These are phyloP conservation scores for Mucor velutinosus DNA, from an alignment of 371 early-diverging fungal genomes.

Conservation along the genomic window DNA sequence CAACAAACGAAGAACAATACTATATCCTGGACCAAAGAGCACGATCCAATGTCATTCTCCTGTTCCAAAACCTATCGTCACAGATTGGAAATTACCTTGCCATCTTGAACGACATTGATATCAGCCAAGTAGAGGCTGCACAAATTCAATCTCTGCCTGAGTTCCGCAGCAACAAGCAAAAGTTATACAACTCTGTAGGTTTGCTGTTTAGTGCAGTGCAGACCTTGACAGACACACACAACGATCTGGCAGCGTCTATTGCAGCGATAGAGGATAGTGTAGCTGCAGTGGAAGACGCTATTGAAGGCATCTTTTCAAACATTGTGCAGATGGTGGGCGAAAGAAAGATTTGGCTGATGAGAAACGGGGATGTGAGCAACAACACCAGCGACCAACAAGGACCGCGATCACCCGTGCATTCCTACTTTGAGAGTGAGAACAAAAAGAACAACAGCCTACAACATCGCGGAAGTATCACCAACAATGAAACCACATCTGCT, in stretches of 20 bases:
- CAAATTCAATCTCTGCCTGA: slow-evolving; percentile 52
- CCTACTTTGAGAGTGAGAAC: slow-evolving; percentile 11
- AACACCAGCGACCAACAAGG: neutral
- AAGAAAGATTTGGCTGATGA: slow-evolving; percentile 38
- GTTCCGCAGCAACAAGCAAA: slow-evolving; percentile 67
- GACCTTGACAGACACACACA: slow-evolving; percentile 54
- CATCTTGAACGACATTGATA: slow-evolving; percentile 43
- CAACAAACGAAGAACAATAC: slow-evolving; percentile 9
- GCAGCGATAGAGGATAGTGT: slow-evolving; percentile 47
- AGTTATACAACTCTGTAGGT: slow-evolving; percentile 69
- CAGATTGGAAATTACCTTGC: slow-evolving; percentile 45
- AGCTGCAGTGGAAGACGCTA: slow-evolving; percentile 41
- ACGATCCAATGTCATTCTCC: slow-evolving; percentile 26
- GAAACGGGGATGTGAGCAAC: slow-evolving; percentile 23
- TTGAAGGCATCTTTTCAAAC: slow-evolving; percentile 38
- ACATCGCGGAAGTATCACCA: slow-evolving; percentile 20
- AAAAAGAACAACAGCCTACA: slow-evolving; percentile 1
- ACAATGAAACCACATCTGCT: neutral
- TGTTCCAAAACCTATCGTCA: slow-evolving; percentile 53
- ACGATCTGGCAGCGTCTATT: slow-evolving; percentile 31
- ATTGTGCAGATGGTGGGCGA: slow-evolving; percentile 44
- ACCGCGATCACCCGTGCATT: slow-evolving; percentile 15
- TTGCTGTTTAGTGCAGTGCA: slow-evolving; percentile 69
- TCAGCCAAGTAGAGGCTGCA: slow-evolving; percentile 24
- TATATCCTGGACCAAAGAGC: slow-evolving; percentile 31